phyloP scores from a whole-genome alignment of 371 early-diverging fungal genomes.

The Apophysomyces ossiformis region DNA sequence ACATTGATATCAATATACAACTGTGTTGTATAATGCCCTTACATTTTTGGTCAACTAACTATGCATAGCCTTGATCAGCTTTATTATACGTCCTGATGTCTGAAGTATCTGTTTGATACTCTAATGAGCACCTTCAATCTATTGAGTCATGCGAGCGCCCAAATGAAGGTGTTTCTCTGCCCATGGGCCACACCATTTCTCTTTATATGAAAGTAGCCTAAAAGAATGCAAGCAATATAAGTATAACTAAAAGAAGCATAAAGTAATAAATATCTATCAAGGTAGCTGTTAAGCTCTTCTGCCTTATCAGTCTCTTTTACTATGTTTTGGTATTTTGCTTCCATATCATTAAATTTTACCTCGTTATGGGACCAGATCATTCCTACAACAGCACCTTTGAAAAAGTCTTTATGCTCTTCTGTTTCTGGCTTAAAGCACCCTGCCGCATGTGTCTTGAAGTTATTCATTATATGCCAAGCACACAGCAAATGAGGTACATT shows the following conservation, averaged over 20 bases:
- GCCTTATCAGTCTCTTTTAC: constrained; percentile 3
- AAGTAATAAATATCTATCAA: constrained; percentile 4
- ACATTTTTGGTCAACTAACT: background rate
- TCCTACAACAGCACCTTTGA: background rate
- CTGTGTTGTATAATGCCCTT: background rate
- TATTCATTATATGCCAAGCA: constrained; percentile 11
- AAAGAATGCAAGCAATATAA: background rate
- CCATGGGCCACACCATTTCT: constrained; percentile 13
- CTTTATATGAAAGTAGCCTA: constrained; percentile 16
- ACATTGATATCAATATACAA: background rate
- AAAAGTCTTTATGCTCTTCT: background rate
- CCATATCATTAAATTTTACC: background rate
- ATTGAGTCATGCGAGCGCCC: constrained; percentile 10
- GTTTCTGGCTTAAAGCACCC: background rate
- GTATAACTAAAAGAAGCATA: background rate
- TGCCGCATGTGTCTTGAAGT: background rate
- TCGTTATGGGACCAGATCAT: background rate
- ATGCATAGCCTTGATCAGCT: constrained; percentile 8
- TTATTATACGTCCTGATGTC: background rate
- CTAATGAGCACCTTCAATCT: constrained; percentile 14
- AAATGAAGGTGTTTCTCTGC: constrained; percentile 6
- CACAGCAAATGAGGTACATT: constrained; percentile 3
- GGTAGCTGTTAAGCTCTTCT: background rate
- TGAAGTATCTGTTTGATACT: constrained; percentile 2
- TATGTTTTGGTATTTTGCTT: background rate